Evolutionary conservation across 1,284 basidiomycete species (phyloP).

Genomic region (Moesziomyces sp.): DNA sequence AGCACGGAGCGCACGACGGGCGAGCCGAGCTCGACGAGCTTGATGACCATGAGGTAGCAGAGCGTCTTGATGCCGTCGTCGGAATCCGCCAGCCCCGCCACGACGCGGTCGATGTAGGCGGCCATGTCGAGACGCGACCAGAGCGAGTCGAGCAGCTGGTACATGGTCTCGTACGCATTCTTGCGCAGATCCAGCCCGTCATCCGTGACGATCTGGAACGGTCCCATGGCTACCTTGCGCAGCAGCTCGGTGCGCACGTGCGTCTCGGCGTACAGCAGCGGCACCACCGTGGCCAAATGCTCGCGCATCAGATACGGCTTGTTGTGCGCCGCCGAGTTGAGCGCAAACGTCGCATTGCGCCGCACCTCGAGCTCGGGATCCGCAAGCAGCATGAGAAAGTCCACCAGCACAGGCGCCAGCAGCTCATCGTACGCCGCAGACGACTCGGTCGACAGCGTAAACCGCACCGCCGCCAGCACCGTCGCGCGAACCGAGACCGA

Average conservation of each 20-base stretch:
- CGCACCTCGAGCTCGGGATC: slow-evolving; percentile 75
- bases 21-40: slow-evolving; percentile 78
- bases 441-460: slow-evolving; percentile 87
- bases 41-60: slow-evolving; percentile 92
- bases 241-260: slow-evolving; percentile 75
- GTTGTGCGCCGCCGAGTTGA: slow-evolving; percentile 93
- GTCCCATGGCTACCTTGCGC: slow-evolving; percentile 91
- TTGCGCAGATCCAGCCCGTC: slow-evolving; percentile 87
- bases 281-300: slow-evolving; percentile 80
- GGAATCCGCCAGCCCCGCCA: slow-evolving; percentile 81
- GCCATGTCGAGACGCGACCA: slow-evolving; percentile 84
- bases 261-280: slow-evolving; percentile 84
- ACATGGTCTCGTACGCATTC: slow-evolving; percentile 97
- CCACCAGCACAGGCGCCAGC: slow-evolving; percentile 83
- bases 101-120: slow-evolving; percentile 82
- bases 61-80: slow-evolving; percentile 97
- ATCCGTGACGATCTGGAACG: slow-evolving; percentile 94
- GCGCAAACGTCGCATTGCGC: slow-evolving; percentile 72
- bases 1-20: slow-evolving; percentile 73
- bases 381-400: slow-evolving; percentile 87
- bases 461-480: slow-evolving; percentile 91
- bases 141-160: slow-evolving; percentile 91
- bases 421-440: slow-evolving; percentile 86
- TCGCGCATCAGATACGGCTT: slow-evolving; percentile 91
- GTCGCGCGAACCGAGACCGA: slow-evolving; percentile 75